These are phyloP conservation scores for Suillus discolor DNA, from an alignment of 768 basidiomycete species.

Conservation along the genomic window DNA sequence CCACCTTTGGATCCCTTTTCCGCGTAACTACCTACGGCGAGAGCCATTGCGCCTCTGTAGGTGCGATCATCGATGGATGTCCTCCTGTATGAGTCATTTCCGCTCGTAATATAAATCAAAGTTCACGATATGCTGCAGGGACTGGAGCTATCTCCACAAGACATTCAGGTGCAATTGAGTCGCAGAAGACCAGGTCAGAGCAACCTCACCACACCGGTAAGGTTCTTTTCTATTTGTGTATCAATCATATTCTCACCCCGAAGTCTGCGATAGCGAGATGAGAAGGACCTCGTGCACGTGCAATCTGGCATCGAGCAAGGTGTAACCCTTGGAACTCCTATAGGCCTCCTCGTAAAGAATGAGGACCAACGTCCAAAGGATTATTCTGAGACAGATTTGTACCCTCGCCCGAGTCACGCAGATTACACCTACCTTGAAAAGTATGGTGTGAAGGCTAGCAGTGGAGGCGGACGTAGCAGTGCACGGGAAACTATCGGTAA, in stretches of 20 bases:
- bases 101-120: slow-evolving; percentile 6
- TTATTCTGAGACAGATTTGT: slow-evolving; percentile 97
- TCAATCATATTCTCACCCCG: slow-evolving; percentile 1
- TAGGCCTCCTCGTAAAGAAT: slow-evolving; percentile 94
- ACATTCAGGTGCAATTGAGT: slow-evolving; percentile 90
- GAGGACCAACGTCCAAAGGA: slow-evolving; percentile 99
- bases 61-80: slow-evolving; percentile 96
- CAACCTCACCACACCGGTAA: slow-evolving; percentile 91
- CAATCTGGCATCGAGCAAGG: slow-evolving; percentile 95
- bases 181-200: slow-evolving; percentile 94
- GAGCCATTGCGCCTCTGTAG: slow-evolving; percentile 95
- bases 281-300: slow-evolving; percentile 91
- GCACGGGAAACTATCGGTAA: slow-evolving; percentile 96
- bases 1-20: slow-evolving; percentile 89
- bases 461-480: slow-evolving; percentile 92
- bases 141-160: slow-evolving; percentile 71
- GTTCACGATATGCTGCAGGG: slow-evolving; percentile 54
- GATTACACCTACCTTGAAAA: slow-evolving; percentile 98
- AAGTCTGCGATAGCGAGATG: slow-evolving; percentile 70
- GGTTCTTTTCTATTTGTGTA: slow-evolving; percentile 30
- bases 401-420: slow-evolving; percentile 96
- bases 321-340: slow-evolving; percentile 95
- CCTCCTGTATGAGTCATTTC: slow-evolving; percentile 71
- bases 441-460: slow-evolving; percentile 96
- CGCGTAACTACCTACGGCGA: slow-evolving; percentile 98